Evolutionary conservation across 2,329 filamentous ascomycete genomes (phyloP).

Genomic region (Claviceps sp.): DNA sequence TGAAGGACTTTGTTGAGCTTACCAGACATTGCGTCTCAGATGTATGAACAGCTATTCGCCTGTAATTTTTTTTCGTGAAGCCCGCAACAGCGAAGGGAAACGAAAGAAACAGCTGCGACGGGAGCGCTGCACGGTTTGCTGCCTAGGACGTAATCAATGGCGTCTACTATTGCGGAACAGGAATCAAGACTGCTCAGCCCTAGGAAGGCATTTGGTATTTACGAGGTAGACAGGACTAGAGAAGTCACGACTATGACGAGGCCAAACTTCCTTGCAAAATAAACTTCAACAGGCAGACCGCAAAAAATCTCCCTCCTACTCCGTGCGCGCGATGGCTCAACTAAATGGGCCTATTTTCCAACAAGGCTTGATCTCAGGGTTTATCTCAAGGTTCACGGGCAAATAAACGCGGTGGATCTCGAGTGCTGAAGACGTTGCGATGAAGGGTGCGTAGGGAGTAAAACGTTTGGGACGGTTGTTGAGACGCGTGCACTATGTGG

Average conservation of each 20-base stretch:
- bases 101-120: background rate
- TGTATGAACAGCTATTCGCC: background rate
- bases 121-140: slow-evolving; percentile 6
- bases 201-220: slow-evolving; percentile 18
- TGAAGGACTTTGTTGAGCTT: slow-evolving; percentile 12
- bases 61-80: background rate
- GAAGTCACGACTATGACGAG: slow-evolving; percentile 21
- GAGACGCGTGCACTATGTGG: background rate
- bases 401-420: background rate
- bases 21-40: slow-evolving; percentile 20
- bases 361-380: background rate
- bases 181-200: slow-evolving; percentile 12
- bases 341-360: background rate
- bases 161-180: slow-evolving; percentile 17
- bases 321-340: background rate
- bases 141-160: background rate
- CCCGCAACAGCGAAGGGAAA: background rate
- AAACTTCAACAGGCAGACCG: background rate
- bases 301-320: background rate
- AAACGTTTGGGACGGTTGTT: background rate
- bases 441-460: background rate
- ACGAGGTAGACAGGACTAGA: slow-evolving; percentile 19
- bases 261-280: slow-evolving; percentile 2
- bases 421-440: background rate
- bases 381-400: background rate